Evolutionary conservation across 768 basidiomycete species (phyloP), one percentile per base, ranked within the genome.

Genomic region (Tephrocybe sp.): DNA sequence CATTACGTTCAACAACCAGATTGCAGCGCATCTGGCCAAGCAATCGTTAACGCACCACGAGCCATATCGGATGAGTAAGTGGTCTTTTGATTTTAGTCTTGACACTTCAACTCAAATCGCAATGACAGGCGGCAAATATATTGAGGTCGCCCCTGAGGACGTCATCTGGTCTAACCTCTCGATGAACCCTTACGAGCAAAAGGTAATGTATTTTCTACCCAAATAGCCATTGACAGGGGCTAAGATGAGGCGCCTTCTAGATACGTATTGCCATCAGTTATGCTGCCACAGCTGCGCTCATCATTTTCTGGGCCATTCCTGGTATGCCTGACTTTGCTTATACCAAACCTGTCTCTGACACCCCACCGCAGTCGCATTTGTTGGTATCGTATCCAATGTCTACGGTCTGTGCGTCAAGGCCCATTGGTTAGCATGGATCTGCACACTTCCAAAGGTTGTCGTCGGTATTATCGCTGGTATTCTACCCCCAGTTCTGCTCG

Each of bases 131-230:
- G 72, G 73, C 22, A 82, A 83, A 43, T 88, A 84, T 61, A 77
- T 86, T 32, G 95, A 97, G 64, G 84, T 96, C 44, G 78, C 87
- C 0, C 94, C 95, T 0, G 76, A 79, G 24, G 94, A 97, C 67
- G 87, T 99, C 38, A 87, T 98, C 54, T 98, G 96, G 95, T 69
- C 77, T 3, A 98, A 97, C 64, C 74, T 99, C 8, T 79, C 82
- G 25, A 65, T 98, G 72, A 96, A 95, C 63, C 88, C 92, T 1
- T 98, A 97, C 59, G 92, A 95, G 64, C 76, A 77, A 54, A 83
- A 83, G 60, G 70, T 87, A 37, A n/a, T 19, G 51, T 34, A 4
- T 13, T 21, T 15, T n/a, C 8, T 22, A 21, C 31, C 26, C 9
- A n/a, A 24, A 1, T 31, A 27, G 16, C 34, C 22, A 18, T 39